Conservation (phyloP, 352 stramenopile genomes). For the Phytophthora parvispora region DNA sequence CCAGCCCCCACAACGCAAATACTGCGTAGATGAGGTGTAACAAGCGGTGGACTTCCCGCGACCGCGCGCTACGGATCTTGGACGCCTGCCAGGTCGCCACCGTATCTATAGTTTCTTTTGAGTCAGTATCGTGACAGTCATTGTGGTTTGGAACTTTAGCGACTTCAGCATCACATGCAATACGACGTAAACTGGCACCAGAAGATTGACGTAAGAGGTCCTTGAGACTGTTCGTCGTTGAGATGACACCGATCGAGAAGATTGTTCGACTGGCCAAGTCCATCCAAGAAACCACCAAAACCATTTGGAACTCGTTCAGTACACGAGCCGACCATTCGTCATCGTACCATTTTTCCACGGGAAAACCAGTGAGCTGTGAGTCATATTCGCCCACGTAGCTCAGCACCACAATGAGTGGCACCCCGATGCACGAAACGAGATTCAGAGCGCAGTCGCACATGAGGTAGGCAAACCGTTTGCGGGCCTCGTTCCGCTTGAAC, state of each 20-base stretch:
- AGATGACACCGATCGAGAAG: slow-evolving; percentile 33
- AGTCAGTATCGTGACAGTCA: neutral
- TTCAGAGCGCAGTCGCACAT: slow-evolving; percentile 30
- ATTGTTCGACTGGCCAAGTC: slow-evolving; percentile 30
- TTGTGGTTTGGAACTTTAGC: neutral
- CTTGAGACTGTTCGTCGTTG: slow-evolving; percentile 28
- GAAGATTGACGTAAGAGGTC: slow-evolving; percentile 14
- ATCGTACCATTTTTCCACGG: slow-evolving; percentile 25
- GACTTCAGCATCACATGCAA: slow-evolving; percentile 13
- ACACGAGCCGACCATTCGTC: slow-evolving; percentile 31
- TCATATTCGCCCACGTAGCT: slow-evolving; percentile 31
- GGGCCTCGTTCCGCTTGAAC: slow-evolving; percentile 16
- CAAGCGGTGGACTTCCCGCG: neutral
- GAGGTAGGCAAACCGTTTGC: slow-evolving; percentile 21
- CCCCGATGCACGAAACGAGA: slow-evolving; percentile 25
- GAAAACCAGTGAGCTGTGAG: slow-evolving; percentile 18
- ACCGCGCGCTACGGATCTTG: neutral
- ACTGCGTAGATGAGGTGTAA: slow-evolving; percentile 10
- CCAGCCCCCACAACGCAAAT: slow-evolving; percentile 23
- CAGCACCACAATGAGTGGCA: slow-evolving; percentile 24
- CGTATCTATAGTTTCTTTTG: neutral
- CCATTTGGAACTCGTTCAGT: slow-evolving; percentile 40
- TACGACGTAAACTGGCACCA: neutral
- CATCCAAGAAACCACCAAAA: slow-evolving; percentile 33
- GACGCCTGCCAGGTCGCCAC: neutral